Percentiles rank a stretch among this genome's conserved stretches.
Conservation (phyloP, 2,329 filamentous ascomycete genomes). For the Paracorniculantispora psalliotae region DNA sequence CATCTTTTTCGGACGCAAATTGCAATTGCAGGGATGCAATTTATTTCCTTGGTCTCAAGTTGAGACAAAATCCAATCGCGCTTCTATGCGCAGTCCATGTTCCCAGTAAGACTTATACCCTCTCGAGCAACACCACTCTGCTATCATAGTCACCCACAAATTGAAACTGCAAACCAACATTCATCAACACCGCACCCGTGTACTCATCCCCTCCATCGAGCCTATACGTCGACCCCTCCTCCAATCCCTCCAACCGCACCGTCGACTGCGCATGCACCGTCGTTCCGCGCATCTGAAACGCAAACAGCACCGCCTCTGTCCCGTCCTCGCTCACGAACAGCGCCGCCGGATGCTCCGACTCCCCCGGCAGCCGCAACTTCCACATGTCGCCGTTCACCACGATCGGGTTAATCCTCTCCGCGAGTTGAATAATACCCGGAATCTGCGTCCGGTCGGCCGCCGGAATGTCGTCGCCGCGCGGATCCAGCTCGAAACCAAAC, state of each 20-base stretch:
- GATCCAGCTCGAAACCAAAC: slow-evolving; percentile 60
- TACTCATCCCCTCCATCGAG: slow-evolving; percentile 47
- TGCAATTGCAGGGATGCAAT: too few species aligned
- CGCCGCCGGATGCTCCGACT: slow-evolving; percentile 58
- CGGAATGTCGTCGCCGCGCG: slow-evolving; percentile 36
- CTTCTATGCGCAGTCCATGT: too few species aligned
- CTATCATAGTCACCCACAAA: slow-evolving; percentile 4
- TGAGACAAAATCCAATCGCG: too few species aligned
- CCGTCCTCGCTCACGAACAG: slow-evolving; percentile 52
- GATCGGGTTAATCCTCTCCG: slow-evolving; percentile 55
- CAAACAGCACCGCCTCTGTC: slow-evolving; percentile 48
- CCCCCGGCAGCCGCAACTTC: slow-evolving; percentile 51
- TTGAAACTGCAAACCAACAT: neutral
- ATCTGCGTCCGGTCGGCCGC: slow-evolving; percentile 47
- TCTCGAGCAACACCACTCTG: neutral
- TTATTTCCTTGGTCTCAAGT: too few species aligned
- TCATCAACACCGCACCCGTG: slow-evolving; percentile 55
- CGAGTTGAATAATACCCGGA: slow-evolving; percentile 47
- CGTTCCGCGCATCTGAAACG: slow-evolving; percentile 51
- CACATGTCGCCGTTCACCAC: slow-evolving; percentile 55
- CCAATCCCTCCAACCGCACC: slow-evolving; percentile 52
- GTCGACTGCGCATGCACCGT: slow-evolving; percentile 48
- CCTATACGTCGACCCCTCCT: slow-evolving; percentile 47
- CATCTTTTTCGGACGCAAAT: too few species aligned
- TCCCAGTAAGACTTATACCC: too few species aligned